Base-by-base conservation (phyloP, 805 yeast genomes). In the Suhomyces tanzawaensis region DNA sequence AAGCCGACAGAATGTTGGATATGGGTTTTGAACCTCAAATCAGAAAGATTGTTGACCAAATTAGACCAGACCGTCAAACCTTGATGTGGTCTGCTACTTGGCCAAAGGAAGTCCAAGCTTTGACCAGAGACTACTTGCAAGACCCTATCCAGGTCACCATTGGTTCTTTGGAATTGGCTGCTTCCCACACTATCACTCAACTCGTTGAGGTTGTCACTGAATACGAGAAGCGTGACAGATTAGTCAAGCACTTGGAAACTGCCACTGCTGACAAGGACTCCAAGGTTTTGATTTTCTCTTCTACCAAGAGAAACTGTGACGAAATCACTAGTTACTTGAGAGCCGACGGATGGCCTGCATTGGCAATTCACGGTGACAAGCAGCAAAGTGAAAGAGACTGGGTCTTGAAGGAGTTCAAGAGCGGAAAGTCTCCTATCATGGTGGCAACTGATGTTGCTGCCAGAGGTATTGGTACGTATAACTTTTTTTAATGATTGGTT, bases 1-100 rank as follows among this genome's bases (percentile, higher is more conserved):
- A 93, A 79, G 99, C 99, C 58, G 99, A 93, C 71, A 86, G 99
- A 77, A 93, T 93, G 99, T 81, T 93, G 72, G 99, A 93, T 75
- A 93, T 93, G 99, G 99, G 99, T 66, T 93, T 93, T 67, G 99
- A 93, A 76, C 98, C 98, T 52, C 98, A 91, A 78, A 93, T 93
- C 68, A 83, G 99, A 77, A 91, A 91, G 72, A 93, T 93, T 67
- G 91, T 93, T 52, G 90, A 84, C 56, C 98, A 91, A 77, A 93
- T 93, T 64, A 86, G 99, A 75, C 99, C 99, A 46, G 99, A 93
- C 68, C 89, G 98, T 77, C 99, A 93, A 74, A 93, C 99, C 45
- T 77, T 91, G 56, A 88, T 93, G 97, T 93, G 98, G 98, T 91
- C 98, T 46, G 99, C 99, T 53, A 93, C 99, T 40, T 93, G 99